Conservation (phyloP, 352 stramenopile species). For the Peronosclerospora sorghi region DNA sequence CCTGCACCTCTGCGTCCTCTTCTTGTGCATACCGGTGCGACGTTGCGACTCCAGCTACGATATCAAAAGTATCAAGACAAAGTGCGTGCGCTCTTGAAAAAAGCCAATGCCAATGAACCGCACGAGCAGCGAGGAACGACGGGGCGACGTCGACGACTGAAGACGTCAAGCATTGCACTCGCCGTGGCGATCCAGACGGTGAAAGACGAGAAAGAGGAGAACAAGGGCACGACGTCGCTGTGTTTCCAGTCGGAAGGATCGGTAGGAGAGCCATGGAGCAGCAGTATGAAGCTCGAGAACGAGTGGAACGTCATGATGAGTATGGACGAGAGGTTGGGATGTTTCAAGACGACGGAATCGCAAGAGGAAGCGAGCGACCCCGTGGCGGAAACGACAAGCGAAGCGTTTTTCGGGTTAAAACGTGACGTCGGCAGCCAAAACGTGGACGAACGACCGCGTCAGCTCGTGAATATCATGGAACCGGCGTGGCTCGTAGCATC, state of each 20-base stretch:
- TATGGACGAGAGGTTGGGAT: neutral
- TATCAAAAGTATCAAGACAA: constrained; percentile 71
- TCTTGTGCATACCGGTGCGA: constrained; percentile 29
- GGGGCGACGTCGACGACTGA: constrained; percentile 39
- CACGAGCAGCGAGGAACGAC: neutral
- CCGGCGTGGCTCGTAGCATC: constrained; percentile 60
- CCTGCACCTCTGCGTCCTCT: constrained; percentile 21
- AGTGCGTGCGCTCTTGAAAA: constrained; percentile 46
- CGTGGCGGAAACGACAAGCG: too few relatives aligned
- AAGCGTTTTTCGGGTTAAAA: too few relatives aligned
- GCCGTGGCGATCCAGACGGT: too few relatives aligned
- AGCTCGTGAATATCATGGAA: constrained; percentile 70
- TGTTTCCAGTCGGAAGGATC: too few relatives aligned
- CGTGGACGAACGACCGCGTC: constrained; percentile 10
- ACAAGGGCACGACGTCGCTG: neutral
- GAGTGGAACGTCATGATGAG: too few relatives aligned
- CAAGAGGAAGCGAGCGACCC: too few relatives aligned
- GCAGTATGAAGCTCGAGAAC: too few relatives aligned
- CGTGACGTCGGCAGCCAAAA: neutral
- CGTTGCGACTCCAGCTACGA: constrained; percentile 54
- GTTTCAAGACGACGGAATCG: too few relatives aligned
- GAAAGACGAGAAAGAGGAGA: neutral
- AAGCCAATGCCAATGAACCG: constrained; percentile 18
- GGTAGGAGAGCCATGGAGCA: too few relatives aligned
- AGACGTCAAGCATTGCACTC: neutral